Evolutionary conservation across 2,329 filamentous ascomycete genomes (phyloP), one percentile per base, ranked within the genome.

Genomic region (Botrytis aclada): DNA sequence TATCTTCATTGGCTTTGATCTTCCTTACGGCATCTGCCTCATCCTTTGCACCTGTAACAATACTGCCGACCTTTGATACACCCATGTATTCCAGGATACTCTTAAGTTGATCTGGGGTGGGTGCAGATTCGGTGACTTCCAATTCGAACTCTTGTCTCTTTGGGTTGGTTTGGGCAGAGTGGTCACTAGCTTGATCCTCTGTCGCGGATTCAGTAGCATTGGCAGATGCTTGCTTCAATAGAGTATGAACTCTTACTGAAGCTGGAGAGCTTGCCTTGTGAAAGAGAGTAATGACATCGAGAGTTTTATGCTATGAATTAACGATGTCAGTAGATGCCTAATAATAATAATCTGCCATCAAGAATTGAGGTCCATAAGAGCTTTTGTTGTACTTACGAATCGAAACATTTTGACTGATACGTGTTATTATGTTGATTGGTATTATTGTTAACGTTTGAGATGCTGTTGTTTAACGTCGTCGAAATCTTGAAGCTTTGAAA

Each of bases 241-340:
- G 84, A 60, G 88, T 91, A 75, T 91, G 88, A 45, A 92, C 92
- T 74, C 92, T 89, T 69, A 89, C 85, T 5, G 95, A 98, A 76
- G 91, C 87, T 34, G 92, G 88, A 71, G 88, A 88, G 78, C 86
- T 88, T 73, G 95, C 89, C 83, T 93, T 93, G 88, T 98, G 95
- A 87, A 98, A 99, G 86, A 99, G 91, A 75, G 95, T 98, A 81
- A 98, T 89, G 77, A 97, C 93, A 85, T 98, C 95, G 83, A 93
- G 88, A 77, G 92, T 88, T 86, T 94, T 95, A 84, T 87, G 88
- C 92, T 94, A 54, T 29, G 8, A 16, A 34, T 14, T 47, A n/a
- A 72, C 25, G 45, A 60, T 22, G 62, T 71, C 29, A 70, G 70
- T 18, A 56, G 18, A 29, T 18, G 74, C 67, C 74, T 66, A 12